Conservation (phyloP, 2,329 filamentous ascomycete genomes). For the Pseudogymnoascus sp. region DNA sequence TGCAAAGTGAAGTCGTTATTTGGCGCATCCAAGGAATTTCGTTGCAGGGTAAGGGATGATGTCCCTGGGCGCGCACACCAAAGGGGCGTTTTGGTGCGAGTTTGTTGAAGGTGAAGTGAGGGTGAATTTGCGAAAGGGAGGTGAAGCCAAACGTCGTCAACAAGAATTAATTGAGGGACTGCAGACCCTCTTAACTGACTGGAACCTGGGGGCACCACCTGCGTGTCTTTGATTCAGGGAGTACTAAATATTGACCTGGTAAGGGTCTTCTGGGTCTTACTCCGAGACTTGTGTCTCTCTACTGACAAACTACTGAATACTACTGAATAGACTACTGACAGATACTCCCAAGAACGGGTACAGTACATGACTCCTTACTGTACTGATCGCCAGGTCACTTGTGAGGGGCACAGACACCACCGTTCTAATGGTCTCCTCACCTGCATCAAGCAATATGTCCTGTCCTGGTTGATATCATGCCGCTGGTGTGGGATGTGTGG, state of each 20-base stretch:
- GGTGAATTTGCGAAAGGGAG: conserved; percentile 4
- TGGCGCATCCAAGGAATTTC: not conserved
- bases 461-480: not conserved
- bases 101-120: not conserved
- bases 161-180: not conserved
- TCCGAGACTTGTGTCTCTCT: conserved; percentile 3
- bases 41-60: not conserved
- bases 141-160: conserved; percentile 1
- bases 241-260: not conserved
- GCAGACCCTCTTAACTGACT: conserved; percentile 7
- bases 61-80: not conserved
- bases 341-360: not conserved
- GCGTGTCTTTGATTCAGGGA: not conserved
- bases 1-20: not conserved
- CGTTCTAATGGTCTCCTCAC: not conserved
- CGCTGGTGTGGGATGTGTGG: not conserved
- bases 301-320: conserved; percentile 5
- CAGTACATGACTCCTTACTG: not conserved
- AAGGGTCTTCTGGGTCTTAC: not conserved
- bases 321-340: conserved; percentile 5
- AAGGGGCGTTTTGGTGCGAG: not conserved
- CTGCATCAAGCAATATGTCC: conserved; percentile 6
- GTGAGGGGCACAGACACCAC: not conserved
- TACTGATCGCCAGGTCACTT: not conserved
- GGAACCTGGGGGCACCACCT: not conserved